Percentiles rank a stretch among this genome's conserved stretches.
These are phyloP conservation scores for Ramaria rubella DNA, from an alignment of 768 basidiomycete genomes.

Conservation along the genomic window DNA sequence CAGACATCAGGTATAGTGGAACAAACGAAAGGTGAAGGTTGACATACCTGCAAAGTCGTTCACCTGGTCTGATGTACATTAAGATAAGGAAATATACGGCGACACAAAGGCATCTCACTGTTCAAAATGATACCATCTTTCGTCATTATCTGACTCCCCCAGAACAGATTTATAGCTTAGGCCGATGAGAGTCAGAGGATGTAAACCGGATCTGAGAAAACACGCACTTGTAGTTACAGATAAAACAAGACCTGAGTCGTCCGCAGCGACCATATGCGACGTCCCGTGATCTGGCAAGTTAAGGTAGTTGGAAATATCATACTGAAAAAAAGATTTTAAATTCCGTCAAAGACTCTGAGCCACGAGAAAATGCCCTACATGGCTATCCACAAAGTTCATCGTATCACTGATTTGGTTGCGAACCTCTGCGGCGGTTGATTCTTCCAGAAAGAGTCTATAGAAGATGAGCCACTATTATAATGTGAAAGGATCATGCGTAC, in stretches of 20 bases:
- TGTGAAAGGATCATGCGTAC: constrained; percentile 12
- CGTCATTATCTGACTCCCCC: constrained; percentile 26
- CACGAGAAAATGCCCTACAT: background rate
- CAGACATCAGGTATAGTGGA: background rate
- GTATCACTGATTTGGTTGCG: constrained; percentile 24
- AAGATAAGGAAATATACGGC: background rate
- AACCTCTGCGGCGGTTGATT: constrained; percentile 19
- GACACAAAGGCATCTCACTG: background rate
- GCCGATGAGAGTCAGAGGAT: background rate
- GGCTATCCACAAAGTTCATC: constrained; percentile 19
- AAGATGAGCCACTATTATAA: background rate
- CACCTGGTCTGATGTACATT: constrained; percentile 24
- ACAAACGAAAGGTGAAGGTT: no score
- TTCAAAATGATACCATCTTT: constrained; percentile 19
- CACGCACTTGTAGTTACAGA: constrained; percentile 22
- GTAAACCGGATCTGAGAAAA: background rate
- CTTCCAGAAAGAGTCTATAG: constrained; percentile 16
- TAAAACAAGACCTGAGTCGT: constrained; percentile 24
- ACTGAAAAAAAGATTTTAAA: constrained; percentile 17
- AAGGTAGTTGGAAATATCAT: constrained; percentile 27
- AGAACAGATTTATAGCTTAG: constrained; percentile 19
- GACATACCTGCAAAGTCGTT: constrained; percentile 22
- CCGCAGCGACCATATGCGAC: constrained; percentile 31
- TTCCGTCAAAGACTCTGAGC: background rate
- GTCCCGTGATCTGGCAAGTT: constrained; percentile 29